A percentile compares a stretch with the other conserved stretches of the same genome.
Conservation (phyloP, 495 filamentous ascomycete species). For the Pyrenopolyporus hunteri region DNA sequence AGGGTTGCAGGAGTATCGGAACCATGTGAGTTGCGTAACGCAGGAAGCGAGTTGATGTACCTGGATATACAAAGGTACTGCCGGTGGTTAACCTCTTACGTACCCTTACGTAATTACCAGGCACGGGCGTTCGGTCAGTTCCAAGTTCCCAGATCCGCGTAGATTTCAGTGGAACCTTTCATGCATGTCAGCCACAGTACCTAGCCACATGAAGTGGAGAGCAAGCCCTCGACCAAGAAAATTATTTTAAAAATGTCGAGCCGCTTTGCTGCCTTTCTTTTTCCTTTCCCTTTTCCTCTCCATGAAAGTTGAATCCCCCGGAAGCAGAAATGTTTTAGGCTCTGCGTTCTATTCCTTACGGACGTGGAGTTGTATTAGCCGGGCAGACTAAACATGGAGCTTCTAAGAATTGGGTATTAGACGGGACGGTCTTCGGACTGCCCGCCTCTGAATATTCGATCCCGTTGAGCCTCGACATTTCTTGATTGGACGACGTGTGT, state of each 20-base stretch:
- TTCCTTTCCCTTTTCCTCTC: conserved; percentile 45
- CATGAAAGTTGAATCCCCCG: conserved; percentile 55
- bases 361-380: conserved; percentile 56
- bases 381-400: conserved; percentile 53
- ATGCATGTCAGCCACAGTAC: conserved; percentile 5
- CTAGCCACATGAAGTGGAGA: conserved; percentile 22
- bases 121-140: too few species aligned
- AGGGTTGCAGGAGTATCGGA: conserved; percentile 29
- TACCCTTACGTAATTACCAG: too few species aligned
- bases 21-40: conserved; percentile 32
- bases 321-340: conserved; percentile 50
- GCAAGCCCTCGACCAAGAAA: conserved; percentile 2
- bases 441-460: conserved; percentile 52
- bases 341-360: conserved; percentile 43
- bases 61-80: conserved; percentile 20
- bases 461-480: conserved; percentile 60
- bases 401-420: conserved; percentile 60
- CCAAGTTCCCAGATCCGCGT: conserved; percentile 11
- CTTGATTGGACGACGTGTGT: neutral
- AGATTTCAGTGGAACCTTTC: neutral
- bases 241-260: conserved; percentile 12
- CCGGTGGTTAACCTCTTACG: too few species aligned
- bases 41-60: conserved; percentile 6
- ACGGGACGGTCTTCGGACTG: conserved; percentile 30
- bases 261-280: conserved; percentile 1